Percentiles rank a stretch among this genome's conserved stretches.
Conservation (phyloP, 164 flowering plant species). For the Akebia trifoliata region DNA sequence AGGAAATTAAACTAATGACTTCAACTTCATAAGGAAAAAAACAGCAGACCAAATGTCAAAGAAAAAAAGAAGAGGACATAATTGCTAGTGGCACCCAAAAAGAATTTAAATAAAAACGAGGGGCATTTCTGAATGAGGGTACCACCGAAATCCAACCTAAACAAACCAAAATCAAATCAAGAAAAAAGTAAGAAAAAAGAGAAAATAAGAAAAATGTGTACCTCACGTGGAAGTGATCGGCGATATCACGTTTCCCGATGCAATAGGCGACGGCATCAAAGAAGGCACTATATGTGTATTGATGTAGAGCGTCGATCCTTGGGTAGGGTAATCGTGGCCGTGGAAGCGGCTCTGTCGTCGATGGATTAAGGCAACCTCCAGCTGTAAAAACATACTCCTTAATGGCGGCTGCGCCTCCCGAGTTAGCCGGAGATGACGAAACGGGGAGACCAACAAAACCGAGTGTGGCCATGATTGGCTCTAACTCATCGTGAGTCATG, state of each 20-base stretch:
- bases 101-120: too few species aligned
- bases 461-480: conserved; percentile 48
- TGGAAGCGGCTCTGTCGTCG: conserved; percentile 22
- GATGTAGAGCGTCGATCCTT: conserved; percentile 62
- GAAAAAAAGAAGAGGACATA: too few species aligned
- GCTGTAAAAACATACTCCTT: conserved; percentile 40
- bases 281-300: conserved; percentile 51
- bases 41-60: too few species aligned
- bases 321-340: conserved; percentile 48
- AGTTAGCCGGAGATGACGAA: not conserved
- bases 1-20: too few species aligned
- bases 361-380: conserved; percentile 10
- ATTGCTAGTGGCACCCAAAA: too few species aligned
- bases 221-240: conserved; percentile 62
- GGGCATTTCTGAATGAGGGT: too few species aligned
- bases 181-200: not conserved
- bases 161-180: not conserved
- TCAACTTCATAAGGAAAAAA: too few species aligned
- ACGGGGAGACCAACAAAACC: conserved; percentile 40
- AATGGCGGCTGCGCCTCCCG: not conserved
- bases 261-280: conserved; percentile 50
- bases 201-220: conserved; percentile 6
- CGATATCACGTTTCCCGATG: conserved; percentile 38
- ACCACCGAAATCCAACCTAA: too few species aligned
- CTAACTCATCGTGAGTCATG: conserved; percentile 66